Evolutionary conservation across 768 basidiomycete species (phyloP).

Genomic region (Russula abietina): DNA sequence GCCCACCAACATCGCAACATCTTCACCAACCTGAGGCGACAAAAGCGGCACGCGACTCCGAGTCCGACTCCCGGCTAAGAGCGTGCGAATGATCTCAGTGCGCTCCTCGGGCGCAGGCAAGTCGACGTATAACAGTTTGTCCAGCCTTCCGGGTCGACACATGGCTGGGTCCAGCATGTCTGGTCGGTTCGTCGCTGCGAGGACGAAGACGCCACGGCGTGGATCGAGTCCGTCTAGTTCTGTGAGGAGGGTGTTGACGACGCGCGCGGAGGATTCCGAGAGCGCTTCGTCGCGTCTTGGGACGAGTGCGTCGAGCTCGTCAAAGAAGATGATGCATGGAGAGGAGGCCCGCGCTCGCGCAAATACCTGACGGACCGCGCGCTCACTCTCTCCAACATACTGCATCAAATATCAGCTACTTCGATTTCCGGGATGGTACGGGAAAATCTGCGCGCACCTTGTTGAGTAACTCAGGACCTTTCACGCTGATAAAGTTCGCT

Average conservation of each 20-base stretch:
- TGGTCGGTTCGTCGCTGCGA: conserved; percentile 90
- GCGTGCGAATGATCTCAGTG: conserved; percentile 75
- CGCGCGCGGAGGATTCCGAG: conserved; percentile 90
- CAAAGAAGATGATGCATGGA: conserved; percentile 94
- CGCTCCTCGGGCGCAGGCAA: conserved; percentile 69
- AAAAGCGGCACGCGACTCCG: conserved; percentile 57
- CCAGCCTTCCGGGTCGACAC: conserved; percentile 92
- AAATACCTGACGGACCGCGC: conserved; percentile 92
- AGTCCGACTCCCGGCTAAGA: conserved; percentile 43
- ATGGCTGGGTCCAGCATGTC: conserved; percentile 98
- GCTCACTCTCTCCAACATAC: conserved; percentile 97
- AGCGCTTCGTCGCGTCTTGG: conserved; percentile 77
- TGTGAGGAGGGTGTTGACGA: conserved; percentile 90
- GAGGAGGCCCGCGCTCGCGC: conserved; percentile 88
- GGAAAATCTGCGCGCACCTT: conserved; percentile 54
- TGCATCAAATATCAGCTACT: conserved; percentile 30
- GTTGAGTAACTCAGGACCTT: conserved; percentile 94
- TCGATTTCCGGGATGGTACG: not conserved
- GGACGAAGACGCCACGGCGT: conserved; percentile 84
- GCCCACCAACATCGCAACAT: conserved; percentile 41
- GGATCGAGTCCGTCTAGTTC: conserved; percentile 90
- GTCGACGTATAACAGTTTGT: conserved; percentile 92
- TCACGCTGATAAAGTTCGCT: conserved; percentile 97
- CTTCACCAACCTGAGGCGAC: conserved; percentile 29
- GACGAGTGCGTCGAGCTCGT: conserved; percentile 89